These are phyloP conservation scores for Solanum virginianum DNA, from an alignment of 257 asterid species.

Conservation along the genomic window DNA sequence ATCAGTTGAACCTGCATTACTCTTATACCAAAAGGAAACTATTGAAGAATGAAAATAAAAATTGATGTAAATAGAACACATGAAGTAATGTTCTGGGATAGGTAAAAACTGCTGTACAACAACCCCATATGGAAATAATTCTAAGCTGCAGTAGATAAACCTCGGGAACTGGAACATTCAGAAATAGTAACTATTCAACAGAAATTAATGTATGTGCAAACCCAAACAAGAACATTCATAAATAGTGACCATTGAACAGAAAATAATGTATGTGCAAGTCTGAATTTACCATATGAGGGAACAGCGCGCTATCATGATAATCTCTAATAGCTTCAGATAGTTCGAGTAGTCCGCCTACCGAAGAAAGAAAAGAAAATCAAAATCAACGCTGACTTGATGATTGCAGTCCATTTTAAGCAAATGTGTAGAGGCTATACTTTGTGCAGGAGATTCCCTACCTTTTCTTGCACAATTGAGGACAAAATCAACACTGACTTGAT, in stretches of 20 bases:
- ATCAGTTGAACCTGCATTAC: conserved; percentile 65
- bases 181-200: neutral
- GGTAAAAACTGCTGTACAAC: neutral
- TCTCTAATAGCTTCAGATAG: conserved; percentile 94
- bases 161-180: neutral
- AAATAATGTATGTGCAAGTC: neutral
- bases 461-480: conserved; percentile 82
- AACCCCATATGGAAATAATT: neutral
- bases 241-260: neutral
- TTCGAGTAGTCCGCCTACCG: conserved; percentile 75
- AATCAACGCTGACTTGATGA: neutral
- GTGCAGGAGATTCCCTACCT: conserved; percentile 29
- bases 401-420: neutral
- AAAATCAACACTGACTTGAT: conserved; percentile 90
- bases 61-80: neutral
- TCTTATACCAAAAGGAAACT: conserved; percentile 31
- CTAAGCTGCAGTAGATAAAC: neutral
- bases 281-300: conserved; percentile 73
- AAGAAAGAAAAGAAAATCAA: neutral
- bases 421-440: neutral
- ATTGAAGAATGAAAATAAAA: neutral
- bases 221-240: neutral
- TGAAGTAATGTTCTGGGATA: neutral
- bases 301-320: conserved; percentile 68
- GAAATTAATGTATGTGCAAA: neutral